Conservation (phyloP, 257 asterid species). For the Solanum chaucha region DNA sequence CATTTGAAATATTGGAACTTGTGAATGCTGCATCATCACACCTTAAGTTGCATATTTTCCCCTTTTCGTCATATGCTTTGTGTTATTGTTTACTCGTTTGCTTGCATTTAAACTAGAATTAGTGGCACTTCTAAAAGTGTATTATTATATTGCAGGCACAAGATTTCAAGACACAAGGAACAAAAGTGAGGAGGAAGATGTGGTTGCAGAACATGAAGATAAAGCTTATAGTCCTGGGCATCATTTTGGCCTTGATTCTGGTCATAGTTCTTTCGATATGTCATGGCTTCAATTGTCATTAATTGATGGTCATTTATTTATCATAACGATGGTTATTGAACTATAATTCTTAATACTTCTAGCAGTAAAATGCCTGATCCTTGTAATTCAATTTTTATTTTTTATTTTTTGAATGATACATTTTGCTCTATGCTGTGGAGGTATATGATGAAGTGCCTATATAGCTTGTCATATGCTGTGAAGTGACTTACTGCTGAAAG, state of each 20-base stretch:
- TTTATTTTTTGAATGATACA: conserved; percentile 10
- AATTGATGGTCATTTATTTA: not conserved
- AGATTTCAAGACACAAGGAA: conserved; percentile 92
- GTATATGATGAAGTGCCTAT: conserved; percentile 29
- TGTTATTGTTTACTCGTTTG: not conserved
- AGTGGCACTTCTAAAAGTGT: not conserved
- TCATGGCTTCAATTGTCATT: conserved; percentile 62
- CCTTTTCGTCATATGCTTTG: not conserved
- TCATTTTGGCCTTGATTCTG: conserved; percentile 73
- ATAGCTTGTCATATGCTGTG: conserved; percentile 27
- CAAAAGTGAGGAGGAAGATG: conserved; percentile 86
- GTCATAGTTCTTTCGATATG: conserved; percentile 76
- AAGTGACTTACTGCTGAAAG: not conserved
- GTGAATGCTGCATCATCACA: not conserved
- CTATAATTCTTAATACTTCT: conserved; percentile 12
- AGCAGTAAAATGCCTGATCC: conserved; percentile 13
- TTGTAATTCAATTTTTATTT: conserved; percentile 5
- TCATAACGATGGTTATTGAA: conserved; percentile 8
- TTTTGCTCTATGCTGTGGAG: conserved; percentile 10
- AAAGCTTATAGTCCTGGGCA: conserved; percentile 86
- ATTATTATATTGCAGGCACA: conserved; percentile 47
- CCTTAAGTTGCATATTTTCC: not conserved
- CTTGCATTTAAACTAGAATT: not conserved
- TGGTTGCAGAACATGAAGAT: conserved; percentile 94
- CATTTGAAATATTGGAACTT: not conserved